phyloP scores from a whole-genome alignment of 768 basidiomycete species.

The Boletus vermiculosoides region DNA sequence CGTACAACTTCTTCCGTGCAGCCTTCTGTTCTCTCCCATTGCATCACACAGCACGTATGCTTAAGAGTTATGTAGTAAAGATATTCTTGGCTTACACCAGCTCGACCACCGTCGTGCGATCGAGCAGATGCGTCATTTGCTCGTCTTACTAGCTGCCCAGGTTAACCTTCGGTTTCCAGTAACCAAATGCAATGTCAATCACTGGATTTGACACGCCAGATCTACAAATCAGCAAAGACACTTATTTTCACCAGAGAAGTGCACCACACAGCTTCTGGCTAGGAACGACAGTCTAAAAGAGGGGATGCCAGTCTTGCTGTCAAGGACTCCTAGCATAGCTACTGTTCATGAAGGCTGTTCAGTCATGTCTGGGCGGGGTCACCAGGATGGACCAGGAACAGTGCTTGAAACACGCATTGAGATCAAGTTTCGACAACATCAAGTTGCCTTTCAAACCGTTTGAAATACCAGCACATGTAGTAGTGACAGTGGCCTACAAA shows the following conservation, averaged over 20 bases:
- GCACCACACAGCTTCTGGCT: background rate
- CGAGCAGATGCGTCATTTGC: background rate
- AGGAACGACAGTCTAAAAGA: background rate
- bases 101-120: background rate
- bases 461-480: slow-evolving; percentile 2
- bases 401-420: background rate
- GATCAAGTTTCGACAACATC: slow-evolving; percentile 9
- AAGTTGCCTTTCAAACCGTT: background rate
- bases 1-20: background rate
- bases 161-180: background rate
- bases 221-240: background rate
- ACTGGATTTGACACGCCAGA: background rate
- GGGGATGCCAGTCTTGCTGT: background rate
- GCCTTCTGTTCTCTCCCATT: background rate
- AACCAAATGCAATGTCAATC: background rate
- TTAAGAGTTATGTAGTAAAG: background rate
- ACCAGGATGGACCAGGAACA: background rate
- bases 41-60: background rate
- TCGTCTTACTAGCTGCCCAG: too few species aligned
- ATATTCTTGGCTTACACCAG: too few species aligned
- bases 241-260: background rate
- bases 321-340: too few species aligned
- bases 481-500: background rate
- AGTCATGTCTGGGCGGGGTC: background rate
- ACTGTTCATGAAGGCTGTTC: background rate